A percentile compares a stretch with the other conserved stretches of the same genome.
These are phyloP conservation scores for Pharus latifolius DNA, from an alignment of 176 grass and related monocot genomes.

Conservation along the genomic window DNA sequence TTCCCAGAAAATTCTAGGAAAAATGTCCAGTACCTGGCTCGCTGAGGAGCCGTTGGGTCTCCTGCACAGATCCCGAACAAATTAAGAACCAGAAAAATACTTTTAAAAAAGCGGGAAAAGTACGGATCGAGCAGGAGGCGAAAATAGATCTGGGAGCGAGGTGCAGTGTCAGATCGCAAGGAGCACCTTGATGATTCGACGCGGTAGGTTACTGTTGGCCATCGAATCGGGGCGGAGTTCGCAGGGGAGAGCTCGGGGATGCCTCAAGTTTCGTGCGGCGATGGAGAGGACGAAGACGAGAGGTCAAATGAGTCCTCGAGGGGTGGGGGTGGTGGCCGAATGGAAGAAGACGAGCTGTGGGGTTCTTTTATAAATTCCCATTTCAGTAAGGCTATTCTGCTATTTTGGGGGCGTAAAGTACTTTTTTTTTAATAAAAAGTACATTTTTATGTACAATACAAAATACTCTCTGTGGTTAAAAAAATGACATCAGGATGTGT, in stretches of 20 bases:
- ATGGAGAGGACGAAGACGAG: neutral
- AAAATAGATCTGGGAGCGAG: neutral
- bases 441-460: no score
- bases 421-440: no score
- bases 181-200: slow-evolving; percentile 88
- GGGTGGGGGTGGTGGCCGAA: neutral
- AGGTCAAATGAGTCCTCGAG: slow-evolving; percentile 17
- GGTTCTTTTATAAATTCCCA: no score
- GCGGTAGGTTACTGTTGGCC: slow-evolving; percentile 92
- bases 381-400: no score
- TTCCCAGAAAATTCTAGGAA: neutral
- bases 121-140: neutral
- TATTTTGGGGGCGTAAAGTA: no score
- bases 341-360: neutral
- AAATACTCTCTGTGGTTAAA: no score
- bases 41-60: slow-evolving; percentile 88
- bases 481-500: no score
- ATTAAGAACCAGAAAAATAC: neutral
- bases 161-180: slow-evolving; percentile 17
- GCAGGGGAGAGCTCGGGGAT: neutral
- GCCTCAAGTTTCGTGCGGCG: slow-evolving; percentile 23
- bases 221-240: slow-evolving; percentile 24
- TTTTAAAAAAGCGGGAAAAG: neutral
- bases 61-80: slow-evolving; percentile 46
- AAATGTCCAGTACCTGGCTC: slow-evolving; percentile 50